Percentiles rank a stretch among this genome's conserved stretches.
These are phyloP conservation scores for Xerocomus amazonicus DNA, from an alignment of 1,284 basidiomycete species.

Conservation along the genomic window DNA sequence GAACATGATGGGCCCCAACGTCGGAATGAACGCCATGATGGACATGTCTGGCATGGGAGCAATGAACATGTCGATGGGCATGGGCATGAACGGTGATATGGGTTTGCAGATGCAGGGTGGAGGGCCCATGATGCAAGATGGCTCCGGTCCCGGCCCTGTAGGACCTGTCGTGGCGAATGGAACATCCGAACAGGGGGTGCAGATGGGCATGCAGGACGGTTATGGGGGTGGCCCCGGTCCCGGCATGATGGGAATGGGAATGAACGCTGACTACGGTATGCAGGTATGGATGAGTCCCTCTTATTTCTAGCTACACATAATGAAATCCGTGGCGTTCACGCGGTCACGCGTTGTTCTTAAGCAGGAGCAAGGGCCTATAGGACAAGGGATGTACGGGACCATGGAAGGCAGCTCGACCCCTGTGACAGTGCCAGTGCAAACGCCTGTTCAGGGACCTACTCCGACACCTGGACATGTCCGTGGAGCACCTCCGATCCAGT, in stretches of 20 bases:
- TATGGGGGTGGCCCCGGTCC: conserved; percentile 41
- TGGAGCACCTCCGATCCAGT: conserved; percentile 47
- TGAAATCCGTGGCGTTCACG: conserved; percentile 35
- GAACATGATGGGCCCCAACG: conserved; percentile 55
- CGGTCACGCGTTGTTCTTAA: conserved; percentile 28
- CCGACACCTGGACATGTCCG: conserved; percentile 38
- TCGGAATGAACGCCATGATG: conserved; percentile 40
- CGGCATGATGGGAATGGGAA: conserved; percentile 56
- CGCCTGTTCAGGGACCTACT: conserved; percentile 31
- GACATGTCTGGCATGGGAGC: conserved; percentile 47
- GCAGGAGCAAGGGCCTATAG: conserved; percentile 42
- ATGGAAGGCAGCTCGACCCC: conserved; percentile 47
- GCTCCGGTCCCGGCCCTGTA: conserved; percentile 32
- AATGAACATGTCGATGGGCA: conserved; percentile 55
- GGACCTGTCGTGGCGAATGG: conserved; percentile 35
- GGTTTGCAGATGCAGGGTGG: conserved; percentile 40
- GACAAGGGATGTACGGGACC: conserved; percentile 53
- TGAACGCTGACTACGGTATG: conserved; percentile 50
- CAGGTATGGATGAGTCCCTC: conserved; percentile 49
- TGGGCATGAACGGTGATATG: conserved; percentile 49
- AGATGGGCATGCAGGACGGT: conserved; percentile 45
- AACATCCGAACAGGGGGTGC: conserved; percentile 43
- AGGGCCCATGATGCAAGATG: conserved; percentile 43
- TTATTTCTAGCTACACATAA: conserved; percentile 39
- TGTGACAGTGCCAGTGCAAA: conserved; percentile 31